phyloP scores from a whole-genome alignment of 805 yeast species.

The Candida qinlingensis region DNA sequence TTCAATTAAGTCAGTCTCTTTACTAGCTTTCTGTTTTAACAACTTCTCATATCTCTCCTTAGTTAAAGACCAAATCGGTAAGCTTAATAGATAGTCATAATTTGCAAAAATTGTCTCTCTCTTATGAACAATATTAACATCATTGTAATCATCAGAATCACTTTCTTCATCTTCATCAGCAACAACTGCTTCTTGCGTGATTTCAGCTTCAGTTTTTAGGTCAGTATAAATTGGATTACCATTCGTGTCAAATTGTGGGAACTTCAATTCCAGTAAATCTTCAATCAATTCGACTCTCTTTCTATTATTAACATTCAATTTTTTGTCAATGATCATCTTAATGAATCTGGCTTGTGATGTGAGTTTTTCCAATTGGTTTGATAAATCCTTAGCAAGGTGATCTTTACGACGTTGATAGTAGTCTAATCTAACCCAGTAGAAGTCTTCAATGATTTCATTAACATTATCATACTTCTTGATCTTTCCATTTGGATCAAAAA shows the following conservation, averaged over 20 bases:
- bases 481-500: constrained; percentile 86
- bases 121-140: constrained; percentile 32
- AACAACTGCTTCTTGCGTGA: constrained; percentile 33
- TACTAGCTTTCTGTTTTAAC: constrained; percentile 64
- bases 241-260: constrained; percentile 70
- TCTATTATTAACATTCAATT: constrained; percentile 68
- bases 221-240: constrained; percentile 57
- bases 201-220: constrained; percentile 20
- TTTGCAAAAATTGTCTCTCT: constrained; percentile 52
- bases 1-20: constrained; percentile 62
- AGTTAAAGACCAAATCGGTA: constrained; percentile 93
- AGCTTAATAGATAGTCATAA: constrained; percentile 83
- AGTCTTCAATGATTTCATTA: constrained; percentile 76
- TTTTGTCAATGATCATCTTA: constrained; percentile 77
- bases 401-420: constrained; percentile 91
- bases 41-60: constrained; percentile 81
- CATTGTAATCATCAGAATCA: constrained; percentile 32
- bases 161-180: constrained; percentile 35
- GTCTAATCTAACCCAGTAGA: constrained; percentile 80
- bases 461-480: constrained; percentile 76
- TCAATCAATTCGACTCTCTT: constrained; percentile 58
- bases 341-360: constrained; percentile 86
- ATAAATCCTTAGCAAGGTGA: constrained; percentile 58
- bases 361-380: constrained; percentile 69
- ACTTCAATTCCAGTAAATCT: constrained; percentile 57